These are phyloP conservation scores for Colletotrichum sp. DNA, from an alignment of 2,329 filamentous ascomycete genomes.

Conservation along the genomic window DNA sequence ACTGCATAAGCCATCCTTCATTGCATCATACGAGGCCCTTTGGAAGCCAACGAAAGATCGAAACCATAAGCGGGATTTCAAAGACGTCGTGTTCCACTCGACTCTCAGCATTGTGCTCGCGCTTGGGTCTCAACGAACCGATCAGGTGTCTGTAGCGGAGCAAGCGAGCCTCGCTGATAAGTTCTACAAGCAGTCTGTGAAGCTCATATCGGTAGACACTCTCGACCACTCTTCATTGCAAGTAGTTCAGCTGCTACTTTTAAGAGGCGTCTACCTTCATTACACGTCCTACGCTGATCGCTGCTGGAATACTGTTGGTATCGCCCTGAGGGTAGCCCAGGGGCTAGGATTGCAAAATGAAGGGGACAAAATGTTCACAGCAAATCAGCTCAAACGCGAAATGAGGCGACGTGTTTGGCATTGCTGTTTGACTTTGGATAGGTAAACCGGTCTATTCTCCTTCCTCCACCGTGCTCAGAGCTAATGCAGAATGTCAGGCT, in stretches of 20 bases:
- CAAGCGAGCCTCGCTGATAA: conserved; percentile 22
- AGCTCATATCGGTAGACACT: conserved; percentile 28
- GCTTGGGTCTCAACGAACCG: conserved; percentile 29
- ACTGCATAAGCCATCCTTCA: conserved; percentile 15
- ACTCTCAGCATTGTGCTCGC: conserved; percentile 35
- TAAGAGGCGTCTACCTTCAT: conserved; percentile 32
- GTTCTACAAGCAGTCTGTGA: conserved; percentile 31
- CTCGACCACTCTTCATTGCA: conserved; percentile 29
- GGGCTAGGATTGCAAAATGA: conserved; percentile 30
- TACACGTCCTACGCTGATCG: conserved; percentile 30
- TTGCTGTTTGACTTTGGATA: conserved; percentile 31
- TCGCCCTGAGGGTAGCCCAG: conserved; percentile 33
- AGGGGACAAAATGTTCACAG: not conserved
- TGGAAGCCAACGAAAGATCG: not conserved
- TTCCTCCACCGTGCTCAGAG: not conserved
- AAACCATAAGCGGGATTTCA: not conserved
- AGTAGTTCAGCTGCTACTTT: conserved; percentile 32
- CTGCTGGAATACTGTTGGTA: conserved; percentile 33
- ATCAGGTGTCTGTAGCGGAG: not conserved
- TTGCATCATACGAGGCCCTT: conserved; percentile 2
- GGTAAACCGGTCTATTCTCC: conserved; percentile 14
- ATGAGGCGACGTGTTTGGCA: conserved; percentile 35
- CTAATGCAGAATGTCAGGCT: conserved; percentile 16
- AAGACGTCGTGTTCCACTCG: conserved; percentile 24
- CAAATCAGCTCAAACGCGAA: conserved; percentile 29